Percentiles rank a stretch among this genome's conserved stretches.
phyloP scores from a whole-genome alignment of 2,329 filamentous ascomycete genomes.

The Stachybotrys chartarum region DNA sequence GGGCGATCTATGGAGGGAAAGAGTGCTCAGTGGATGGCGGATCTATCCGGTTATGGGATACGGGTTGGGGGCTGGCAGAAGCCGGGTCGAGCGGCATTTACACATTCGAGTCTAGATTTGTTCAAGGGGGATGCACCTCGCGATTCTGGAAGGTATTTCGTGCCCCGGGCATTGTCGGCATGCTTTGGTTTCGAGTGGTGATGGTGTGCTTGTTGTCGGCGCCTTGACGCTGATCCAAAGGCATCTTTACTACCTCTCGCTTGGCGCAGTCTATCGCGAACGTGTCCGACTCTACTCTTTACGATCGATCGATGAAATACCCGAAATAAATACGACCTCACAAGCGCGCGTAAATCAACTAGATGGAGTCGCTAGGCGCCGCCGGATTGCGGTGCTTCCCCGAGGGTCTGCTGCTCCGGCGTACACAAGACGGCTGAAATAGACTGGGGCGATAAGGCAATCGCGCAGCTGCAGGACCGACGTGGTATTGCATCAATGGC shows the following conservation, averaged over 20 bases:
- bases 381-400: too few species aligned
- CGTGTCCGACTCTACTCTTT: background rate
- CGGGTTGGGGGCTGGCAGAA: background rate
- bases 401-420: too few species aligned
- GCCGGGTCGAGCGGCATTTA: background rate
- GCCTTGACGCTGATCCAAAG: background rate
- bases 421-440: background rate
- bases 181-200: background rate
- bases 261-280: too few species aligned
- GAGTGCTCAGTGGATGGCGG: background rate
- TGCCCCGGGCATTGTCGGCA: background rate
- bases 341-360: background rate
- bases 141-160: background rate
- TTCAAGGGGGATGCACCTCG: background rate
- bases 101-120: background rate
- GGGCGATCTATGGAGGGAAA: background rate
- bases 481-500: background rate
- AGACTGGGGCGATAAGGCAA: background rate
- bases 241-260: too few species aligned
- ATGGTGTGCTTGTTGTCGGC: background rate
- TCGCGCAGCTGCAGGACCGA: background rate
- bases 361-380: too few species aligned
- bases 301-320: background rate
- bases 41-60: background rate
- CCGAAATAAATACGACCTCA: background rate